These are phyloP conservation scores for Allomyces macrogynus DNA, from an alignment of 192 early-diverging fungal genomes.

Conservation along the genomic window DNA sequence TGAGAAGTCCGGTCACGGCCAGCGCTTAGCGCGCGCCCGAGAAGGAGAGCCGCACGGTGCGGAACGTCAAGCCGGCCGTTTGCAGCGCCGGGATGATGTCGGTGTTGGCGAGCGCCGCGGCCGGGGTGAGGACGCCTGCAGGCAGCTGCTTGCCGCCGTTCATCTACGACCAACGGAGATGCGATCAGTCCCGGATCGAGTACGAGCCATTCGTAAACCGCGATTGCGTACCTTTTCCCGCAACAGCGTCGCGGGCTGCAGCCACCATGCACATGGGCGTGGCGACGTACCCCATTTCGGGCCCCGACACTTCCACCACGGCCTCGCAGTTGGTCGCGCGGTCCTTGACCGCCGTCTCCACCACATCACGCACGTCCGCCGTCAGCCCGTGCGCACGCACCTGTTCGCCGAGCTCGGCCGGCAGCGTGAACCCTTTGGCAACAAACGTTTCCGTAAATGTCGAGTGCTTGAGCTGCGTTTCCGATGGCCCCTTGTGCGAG, in stretches of 20 bases:
- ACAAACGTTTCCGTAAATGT: conserved; percentile 30
- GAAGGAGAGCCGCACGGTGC: neutral
- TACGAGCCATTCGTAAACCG: too few relatives aligned
- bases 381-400: too few relatives aligned
- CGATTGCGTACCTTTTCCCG: conserved; percentile 1
- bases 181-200: too few relatives aligned
- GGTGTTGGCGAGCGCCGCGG: conserved; percentile 7
- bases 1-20: too few relatives aligned
- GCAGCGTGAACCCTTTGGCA: conserved; percentile 19
- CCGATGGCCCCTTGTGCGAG: conserved; percentile 25
- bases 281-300: conserved; percentile 18
- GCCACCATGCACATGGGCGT: conserved; percentile 13
- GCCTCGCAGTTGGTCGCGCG: conserved; percentile 7
- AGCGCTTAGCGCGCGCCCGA: too few relatives aligned
- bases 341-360: too few relatives aligned
- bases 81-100: neutral
- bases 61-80: neutral
- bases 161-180: too few relatives aligned
- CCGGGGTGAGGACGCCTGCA: conserved; percentile 15
- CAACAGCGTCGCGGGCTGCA: conserved; percentile 8
- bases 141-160: conserved; percentile 4
- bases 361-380: too few relatives aligned
- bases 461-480: conserved; percentile 27
- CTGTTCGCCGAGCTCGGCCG: too few relatives aligned
- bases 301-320: conserved; percentile 11